Percentiles rank a stretch among this genome's conserved stretches.
Evolutionary conservation across 148 eudicot species (phyloP).

Genomic region (Rhododendron simsii): DNA sequence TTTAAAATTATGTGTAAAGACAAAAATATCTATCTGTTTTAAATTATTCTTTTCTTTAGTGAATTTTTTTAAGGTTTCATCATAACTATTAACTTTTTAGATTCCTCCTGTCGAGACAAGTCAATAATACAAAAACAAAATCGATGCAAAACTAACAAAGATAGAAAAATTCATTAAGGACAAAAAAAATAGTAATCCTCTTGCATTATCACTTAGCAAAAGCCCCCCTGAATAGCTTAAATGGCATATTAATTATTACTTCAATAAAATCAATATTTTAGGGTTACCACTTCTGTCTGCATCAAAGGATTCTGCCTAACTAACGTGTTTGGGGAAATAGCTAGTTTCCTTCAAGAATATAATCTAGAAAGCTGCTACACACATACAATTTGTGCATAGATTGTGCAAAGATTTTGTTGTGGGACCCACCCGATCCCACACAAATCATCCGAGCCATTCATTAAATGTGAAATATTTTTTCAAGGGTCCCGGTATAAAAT

Average conservation of each 20-base stretch:
- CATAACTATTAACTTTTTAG: neutral
- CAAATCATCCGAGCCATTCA: too few species aligned
- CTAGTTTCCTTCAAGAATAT: neutral
- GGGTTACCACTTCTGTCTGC: neutral
- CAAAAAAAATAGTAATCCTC: neutral
- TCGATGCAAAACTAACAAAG: neutral
- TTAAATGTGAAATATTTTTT: too few species aligned
- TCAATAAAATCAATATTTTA: neutral
- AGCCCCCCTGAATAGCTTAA: neutral
- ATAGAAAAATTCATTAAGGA: neutral
- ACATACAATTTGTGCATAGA: too few species aligned
- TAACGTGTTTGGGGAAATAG: neutral
- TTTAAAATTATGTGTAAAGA: neutral
- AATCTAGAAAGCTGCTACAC: neutral
- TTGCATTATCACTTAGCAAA: neutral
- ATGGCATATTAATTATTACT: neutral
- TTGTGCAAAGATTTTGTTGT: too few species aligned
- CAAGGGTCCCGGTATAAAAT: too few species aligned
- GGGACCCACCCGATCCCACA: too few species aligned
- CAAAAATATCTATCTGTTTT: too few species aligned
- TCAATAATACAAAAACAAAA: neutral
- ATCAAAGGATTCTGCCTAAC: neutral
- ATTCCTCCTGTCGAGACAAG: too few species aligned
- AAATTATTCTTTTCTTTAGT: too few species aligned
- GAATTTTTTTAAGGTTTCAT: too few species aligned